A percentile compares a stretch with the other conserved stretches of the same genome.
Evolutionary conservation across 2,329 filamentous ascomycete species (phyloP).

Genomic region (Didymella lethalis): DNA sequence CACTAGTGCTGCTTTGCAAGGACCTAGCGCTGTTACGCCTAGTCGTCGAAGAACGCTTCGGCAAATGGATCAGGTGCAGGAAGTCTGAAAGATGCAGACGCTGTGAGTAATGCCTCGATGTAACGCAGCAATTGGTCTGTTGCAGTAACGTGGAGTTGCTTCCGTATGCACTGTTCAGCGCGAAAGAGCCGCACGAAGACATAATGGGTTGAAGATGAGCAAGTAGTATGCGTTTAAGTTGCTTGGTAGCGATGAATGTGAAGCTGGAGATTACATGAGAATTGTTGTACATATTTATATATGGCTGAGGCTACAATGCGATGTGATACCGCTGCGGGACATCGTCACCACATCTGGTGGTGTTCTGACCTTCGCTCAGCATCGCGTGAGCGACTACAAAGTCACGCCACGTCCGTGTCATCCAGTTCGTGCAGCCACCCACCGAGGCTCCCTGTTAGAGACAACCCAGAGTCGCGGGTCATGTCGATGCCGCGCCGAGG

Average conservation of each 20-base stretch:
- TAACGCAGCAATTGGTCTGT: slow-evolving; percentile 14
- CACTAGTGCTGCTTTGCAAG: not conserved
- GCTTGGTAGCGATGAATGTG: not conserved
- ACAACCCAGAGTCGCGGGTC: not conserved
- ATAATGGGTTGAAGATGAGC: not conserved
- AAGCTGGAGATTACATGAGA: slow-evolving; percentile 14
- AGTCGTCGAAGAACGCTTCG: not conserved
- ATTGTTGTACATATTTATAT: slow-evolving; percentile 21
- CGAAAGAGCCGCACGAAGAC: slow-evolving; percentile 23
- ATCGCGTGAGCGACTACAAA: slow-evolving; percentile 19
- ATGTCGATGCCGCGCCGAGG: not conserved
- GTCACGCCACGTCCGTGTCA: slow-evolving; percentile 27
- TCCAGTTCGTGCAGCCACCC: slow-evolving; percentile 10
- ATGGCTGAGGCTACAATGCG: slow-evolving; percentile 6
- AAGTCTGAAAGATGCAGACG: slow-evolving; percentile 20
- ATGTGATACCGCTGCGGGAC: slow-evolving; percentile 22
- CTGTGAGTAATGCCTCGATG: slow-evolving; percentile 23
- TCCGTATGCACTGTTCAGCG: slow-evolving; percentile 22
- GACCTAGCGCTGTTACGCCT: slow-evolving; percentile 7
- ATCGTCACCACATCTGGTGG: slow-evolving; percentile 17
- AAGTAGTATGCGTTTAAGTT: not conserved
- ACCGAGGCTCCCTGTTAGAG: slow-evolving; percentile 1
- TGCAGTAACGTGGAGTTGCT: slow-evolving; percentile 26
- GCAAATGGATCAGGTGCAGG: slow-evolving; percentile 9
- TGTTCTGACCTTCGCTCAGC: slow-evolving; percentile 14